Evolutionary conservation across 75 land plant genomes (phyloP).

Genomic region (Selaginella tamariscina): DNA sequence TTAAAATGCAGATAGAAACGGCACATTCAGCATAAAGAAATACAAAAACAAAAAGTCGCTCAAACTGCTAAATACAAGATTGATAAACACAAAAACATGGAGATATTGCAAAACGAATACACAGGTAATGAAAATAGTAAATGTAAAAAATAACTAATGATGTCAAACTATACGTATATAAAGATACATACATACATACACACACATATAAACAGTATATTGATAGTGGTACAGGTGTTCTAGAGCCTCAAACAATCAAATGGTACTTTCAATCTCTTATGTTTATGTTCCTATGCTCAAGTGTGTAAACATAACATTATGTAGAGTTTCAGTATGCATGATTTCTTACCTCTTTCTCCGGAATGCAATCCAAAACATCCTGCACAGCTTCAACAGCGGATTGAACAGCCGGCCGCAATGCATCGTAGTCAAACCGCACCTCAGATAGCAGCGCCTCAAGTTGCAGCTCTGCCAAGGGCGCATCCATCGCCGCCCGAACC

Average conservation of each 20-base stretch:
- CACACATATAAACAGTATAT: background rate
- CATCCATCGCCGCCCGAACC: constrained; percentile 2
- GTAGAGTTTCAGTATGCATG: background rate
- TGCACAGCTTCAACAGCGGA: constrained; percentile 39
- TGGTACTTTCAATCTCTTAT: background rate
- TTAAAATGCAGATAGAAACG: no score
- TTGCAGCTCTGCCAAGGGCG: constrained; percentile 38
- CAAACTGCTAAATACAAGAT: no score
- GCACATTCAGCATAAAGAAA: no score
- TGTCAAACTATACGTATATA: background rate
- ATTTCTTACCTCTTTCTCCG: constrained; percentile 34
- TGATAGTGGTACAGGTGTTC: background rate
- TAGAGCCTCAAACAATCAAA: no score
- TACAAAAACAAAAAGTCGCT: no score
- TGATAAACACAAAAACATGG: background rate
- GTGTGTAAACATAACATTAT: constrained; percentile 3
- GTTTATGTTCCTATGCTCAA: background rate
- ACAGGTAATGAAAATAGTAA: background rate
- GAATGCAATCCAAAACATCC: constrained; percentile 32
- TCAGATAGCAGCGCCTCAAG: constrained; percentile 62
- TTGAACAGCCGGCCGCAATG: constrained; percentile 28
- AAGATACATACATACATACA: background rate
- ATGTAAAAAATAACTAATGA: background rate
- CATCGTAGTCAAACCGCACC: constrained; percentile 40
- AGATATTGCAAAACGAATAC: background rate